phyloP scores from a whole-genome alignment of 2,329 filamentous ascomycete genomes.

The Apiospora saccharicola region DNA sequence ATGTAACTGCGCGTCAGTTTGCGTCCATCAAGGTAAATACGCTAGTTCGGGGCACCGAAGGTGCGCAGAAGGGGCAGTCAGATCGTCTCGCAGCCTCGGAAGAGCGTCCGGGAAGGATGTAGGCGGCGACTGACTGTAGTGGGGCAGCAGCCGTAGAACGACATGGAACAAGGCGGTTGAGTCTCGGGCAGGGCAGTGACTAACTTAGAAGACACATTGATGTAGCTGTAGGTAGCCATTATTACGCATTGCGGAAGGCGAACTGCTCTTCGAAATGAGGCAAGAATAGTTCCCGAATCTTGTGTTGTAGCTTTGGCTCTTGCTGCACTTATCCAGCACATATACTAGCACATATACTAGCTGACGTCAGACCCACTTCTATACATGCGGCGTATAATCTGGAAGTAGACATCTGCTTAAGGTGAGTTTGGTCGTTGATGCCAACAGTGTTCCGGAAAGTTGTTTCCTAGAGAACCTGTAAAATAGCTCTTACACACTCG shows the following conservation, averaged over 20 bases:
- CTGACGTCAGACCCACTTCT: neutral
- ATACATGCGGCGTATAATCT: neutral
- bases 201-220: neutral
- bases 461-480: neutral
- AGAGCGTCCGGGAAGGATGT: neutral
- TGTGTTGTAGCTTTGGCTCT: neutral
- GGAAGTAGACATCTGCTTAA: neutral
- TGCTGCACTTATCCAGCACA: neutral
- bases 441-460: neutral
- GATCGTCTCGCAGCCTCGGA: neutral
- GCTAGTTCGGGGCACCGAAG: neutral
- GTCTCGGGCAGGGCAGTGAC: neutral
- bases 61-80: neutral
- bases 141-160: neutral
- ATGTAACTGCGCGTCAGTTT: slow-evolving; percentile 11
- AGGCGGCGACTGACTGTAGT: neutral
- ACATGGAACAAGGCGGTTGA: neutral
- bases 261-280: neutral
- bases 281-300: neutral
- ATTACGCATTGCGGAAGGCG: neutral
- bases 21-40: neutral
- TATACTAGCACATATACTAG: neutral
- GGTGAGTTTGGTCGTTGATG: neutral
- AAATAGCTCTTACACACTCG: neutral
- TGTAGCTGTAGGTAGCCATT: neutral